phyloP scores from a whole-genome alignment of 176 grass and related monocot genomes.

The Avena atlantica region DNA sequence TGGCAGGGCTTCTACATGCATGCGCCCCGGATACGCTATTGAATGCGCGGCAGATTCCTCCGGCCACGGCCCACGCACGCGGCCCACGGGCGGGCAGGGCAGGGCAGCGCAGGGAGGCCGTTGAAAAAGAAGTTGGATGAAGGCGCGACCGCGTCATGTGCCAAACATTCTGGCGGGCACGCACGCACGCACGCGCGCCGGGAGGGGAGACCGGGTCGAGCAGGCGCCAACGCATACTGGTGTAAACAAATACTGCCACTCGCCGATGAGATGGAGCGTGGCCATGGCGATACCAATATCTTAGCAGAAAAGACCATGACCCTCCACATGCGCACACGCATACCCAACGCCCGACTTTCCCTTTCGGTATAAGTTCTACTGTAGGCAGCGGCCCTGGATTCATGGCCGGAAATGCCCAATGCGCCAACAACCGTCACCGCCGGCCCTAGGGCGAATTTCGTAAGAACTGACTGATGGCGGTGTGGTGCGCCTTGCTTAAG shows the following conservation, averaged over 20 bases:
- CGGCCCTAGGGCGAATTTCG: too few relatives aligned
- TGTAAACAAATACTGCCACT: neutral
- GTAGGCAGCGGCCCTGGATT: neutral
- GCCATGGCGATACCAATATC: neutral
- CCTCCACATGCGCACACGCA: neutral
- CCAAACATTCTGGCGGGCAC: conserved; percentile 31
- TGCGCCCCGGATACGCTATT: conserved; percentile 39
- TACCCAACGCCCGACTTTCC: conserved; percentile 3
- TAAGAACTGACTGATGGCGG: too few relatives aligned
- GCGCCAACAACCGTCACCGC: neutral
- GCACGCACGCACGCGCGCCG: conserved; percentile 18
- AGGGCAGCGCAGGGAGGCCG: too few relatives aligned
- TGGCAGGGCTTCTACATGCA: conserved; percentile 7
- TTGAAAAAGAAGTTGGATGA: conserved; percentile 6
- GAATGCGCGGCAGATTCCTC: conserved; percentile 42
- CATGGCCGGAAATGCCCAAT: neutral
- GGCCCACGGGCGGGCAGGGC: neutral
- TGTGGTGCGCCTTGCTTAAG: neutral
- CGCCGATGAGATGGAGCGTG: neutral
- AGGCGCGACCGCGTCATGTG: conserved; percentile 43
- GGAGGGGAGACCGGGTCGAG: neutral
- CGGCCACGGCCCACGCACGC: neutral
- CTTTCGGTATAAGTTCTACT: neutral
- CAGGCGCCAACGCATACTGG: neutral
- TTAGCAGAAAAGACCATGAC: neutral